Conservation (phyloP, 2,329 filamentous ascomycete genomes). For the Penicillium sp. region DNA sequence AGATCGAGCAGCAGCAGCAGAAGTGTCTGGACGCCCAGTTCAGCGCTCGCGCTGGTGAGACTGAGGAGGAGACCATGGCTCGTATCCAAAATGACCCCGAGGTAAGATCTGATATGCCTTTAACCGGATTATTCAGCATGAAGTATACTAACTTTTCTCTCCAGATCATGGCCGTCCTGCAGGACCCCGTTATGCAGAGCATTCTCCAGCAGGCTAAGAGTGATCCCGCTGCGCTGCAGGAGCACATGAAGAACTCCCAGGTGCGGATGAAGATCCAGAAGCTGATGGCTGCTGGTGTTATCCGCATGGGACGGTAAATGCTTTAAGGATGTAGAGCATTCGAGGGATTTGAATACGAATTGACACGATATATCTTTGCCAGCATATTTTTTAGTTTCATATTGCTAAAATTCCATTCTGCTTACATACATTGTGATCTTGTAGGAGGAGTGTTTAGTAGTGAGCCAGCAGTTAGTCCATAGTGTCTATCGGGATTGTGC, state of each 20-base stretch:
- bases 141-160: conserved; percentile 27
- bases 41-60: conserved; percentile 85
- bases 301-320: conserved; percentile 64
- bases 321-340: not conserved
- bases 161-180: conserved; percentile 82
- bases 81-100: conserved; percentile 87
- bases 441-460: not conserved
- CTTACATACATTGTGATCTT: conserved; percentile 1
- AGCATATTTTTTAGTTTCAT: conserved; percentile 11
- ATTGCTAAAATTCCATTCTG: conserved; percentile 8
- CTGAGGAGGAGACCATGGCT: conserved; percentile 91
- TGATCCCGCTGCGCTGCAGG: conserved; percentile 85
- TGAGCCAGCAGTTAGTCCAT: too few relatives aligned
- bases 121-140: not conserved
- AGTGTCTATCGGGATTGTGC: not conserved
- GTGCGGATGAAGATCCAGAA: conserved; percentile 91
- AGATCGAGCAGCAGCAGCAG: conserved; percentile 91
- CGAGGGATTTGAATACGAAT: conserved; percentile 15
- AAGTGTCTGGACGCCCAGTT: conserved; percentile 92
- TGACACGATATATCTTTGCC: conserved; percentile 22
- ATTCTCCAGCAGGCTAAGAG: conserved; percentile 95
- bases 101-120: conserved; percentile 51
- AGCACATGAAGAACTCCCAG: conserved; percentile 92
- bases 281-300: conserved; percentile 87
- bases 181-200: conserved; percentile 96